These are phyloP conservation scores for Psidium friedrichsthalianum DNA, from an alignment of 345 rosid species.

Conservation along the genomic window DNA sequence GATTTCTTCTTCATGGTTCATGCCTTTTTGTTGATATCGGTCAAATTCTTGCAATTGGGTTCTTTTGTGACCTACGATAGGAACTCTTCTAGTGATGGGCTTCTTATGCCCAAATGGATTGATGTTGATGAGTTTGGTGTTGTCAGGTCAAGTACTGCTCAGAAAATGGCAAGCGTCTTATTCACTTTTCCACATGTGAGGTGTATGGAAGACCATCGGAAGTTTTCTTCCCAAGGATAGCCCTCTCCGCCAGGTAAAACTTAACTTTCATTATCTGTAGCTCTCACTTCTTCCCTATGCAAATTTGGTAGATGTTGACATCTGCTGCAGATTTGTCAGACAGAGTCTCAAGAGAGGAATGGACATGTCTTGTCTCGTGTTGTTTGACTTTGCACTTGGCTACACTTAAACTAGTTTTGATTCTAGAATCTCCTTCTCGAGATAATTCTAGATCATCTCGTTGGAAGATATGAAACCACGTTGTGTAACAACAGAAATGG, in stretches of 20 bases:
- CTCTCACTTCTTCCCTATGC: neutral
- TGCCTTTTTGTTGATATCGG: neutral
- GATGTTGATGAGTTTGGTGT: constrained; percentile 16
- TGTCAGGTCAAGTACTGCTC: constrained; percentile 89
- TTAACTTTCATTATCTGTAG: neutral
- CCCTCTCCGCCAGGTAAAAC: constrained; percentile 76
- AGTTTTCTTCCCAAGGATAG: constrained; percentile 87
- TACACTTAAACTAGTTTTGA: neutral
- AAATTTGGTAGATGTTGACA: neutral
- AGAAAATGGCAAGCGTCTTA: constrained; percentile 88
- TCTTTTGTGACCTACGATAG: neutral
- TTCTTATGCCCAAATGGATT: neutral
- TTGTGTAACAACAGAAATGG: neutral
- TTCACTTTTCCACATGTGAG: constrained; percentile 98
- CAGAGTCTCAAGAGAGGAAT: neutral
- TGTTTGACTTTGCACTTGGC: neutral
- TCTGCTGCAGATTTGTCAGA: neutral
- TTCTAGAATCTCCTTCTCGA: neutral
- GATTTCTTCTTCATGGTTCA: neutral
- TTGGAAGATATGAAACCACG: neutral
- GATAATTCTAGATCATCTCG: neutral
- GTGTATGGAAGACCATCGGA: constrained; percentile 92
- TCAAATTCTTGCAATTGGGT: neutral
- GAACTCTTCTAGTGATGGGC: neutral
- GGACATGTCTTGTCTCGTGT: neutral